phyloP scores from a whole-genome alignment of 179 eudicot species.

The Spergularia azorica region DNA sequence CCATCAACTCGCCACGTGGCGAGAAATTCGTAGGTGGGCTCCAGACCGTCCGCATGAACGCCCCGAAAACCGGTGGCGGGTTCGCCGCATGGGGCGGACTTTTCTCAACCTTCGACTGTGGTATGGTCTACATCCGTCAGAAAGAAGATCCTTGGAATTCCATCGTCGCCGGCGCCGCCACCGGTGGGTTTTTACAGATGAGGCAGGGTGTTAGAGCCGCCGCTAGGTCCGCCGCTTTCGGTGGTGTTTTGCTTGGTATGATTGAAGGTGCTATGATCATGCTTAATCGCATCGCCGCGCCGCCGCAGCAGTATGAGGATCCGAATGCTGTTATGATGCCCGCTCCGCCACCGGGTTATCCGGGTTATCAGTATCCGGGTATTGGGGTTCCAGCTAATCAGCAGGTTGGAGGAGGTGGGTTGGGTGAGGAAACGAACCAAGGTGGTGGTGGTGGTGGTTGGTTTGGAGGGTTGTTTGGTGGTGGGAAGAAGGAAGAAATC shows the following conservation, averaged over 20 bases:
- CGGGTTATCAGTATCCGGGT: constrained; percentile 3
- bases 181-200: constrained; percentile 60
- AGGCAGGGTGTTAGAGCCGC: constrained; percentile 51
- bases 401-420: background rate
- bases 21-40: constrained; percentile 47
- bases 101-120: constrained; percentile 58
- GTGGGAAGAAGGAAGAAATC: constrained; percentile 38
- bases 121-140: constrained; percentile 54
- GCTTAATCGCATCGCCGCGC: constrained; percentile 24
- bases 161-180: constrained; percentile 63
- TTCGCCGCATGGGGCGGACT: constrained; percentile 73
- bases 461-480: constrained; percentile 53
- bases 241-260: constrained; percentile 50
- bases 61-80: constrained; percentile 54
- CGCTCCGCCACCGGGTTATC: background rate
- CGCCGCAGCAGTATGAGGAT: constrained; percentile 28
- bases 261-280: constrained; percentile 52
- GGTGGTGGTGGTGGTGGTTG: constrained; percentile 32
- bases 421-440: background rate
- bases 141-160: constrained; percentile 87
- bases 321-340: constrained; percentile 17
- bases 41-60: constrained; percentile 50
- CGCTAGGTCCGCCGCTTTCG: constrained; percentile 40
- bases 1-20: constrained; percentile 46
- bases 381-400: background rate